phyloP scores from a whole-genome alignment of 73 alveolate genomes.

The Tetrahymena elliotti region DNA sequence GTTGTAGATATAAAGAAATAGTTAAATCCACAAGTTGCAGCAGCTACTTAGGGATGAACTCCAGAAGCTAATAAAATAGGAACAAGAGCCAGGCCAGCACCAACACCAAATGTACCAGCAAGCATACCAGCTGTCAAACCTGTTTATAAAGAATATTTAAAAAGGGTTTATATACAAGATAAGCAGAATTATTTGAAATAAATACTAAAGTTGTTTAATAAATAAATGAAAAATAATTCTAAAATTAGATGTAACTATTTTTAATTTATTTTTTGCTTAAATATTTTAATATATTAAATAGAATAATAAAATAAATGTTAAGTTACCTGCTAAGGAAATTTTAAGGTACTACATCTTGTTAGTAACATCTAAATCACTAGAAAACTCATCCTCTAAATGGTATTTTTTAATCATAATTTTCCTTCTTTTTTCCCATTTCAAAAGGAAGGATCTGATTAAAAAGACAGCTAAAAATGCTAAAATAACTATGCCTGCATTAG shows the following conservation, averaged over 20 bases:
- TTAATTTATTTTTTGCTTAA: too few species aligned
- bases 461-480: neutral
- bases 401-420: neutral
- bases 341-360: neutral
- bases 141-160: neutral
- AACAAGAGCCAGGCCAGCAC: conserved; percentile 14
- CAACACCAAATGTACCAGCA: conserved; percentile 17
- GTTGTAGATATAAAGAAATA: conserved; percentile 8
- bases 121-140: neutral
- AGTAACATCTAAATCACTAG: neutral
- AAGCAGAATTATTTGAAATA: too few species aligned
- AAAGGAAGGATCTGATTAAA: neutral
- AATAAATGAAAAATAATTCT: too few species aligned
- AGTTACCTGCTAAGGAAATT: neutral
- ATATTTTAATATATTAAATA: too few species aligned
- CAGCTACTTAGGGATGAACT: conserved; percentile 28
- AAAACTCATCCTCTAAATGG: neutral
- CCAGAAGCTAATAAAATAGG: neutral
- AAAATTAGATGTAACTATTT: too few species aligned
- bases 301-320: too few species aligned
- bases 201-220: too few species aligned
- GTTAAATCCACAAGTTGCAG: conserved; percentile 26
- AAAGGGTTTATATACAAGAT: too few species aligned
- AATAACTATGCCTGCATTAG: neutral
- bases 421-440: neutral